Evolutionary conservation across 495 filamentous ascomycete genomes (phyloP), one percentile per base, ranked within the genome.

Genomic region (Lichenothelia convexa): DNA sequence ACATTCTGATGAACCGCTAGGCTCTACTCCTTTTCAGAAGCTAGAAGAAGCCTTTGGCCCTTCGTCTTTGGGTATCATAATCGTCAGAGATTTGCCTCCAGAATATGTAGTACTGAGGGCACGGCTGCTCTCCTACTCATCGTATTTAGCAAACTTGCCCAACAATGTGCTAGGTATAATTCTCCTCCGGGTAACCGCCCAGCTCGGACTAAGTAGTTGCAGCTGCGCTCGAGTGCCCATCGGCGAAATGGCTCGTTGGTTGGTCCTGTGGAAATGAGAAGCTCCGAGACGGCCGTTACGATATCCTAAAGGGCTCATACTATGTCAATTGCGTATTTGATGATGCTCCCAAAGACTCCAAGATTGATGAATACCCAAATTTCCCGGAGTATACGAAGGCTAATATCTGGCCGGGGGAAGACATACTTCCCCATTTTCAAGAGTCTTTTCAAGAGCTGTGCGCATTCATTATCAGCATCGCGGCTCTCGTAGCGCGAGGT

Each of bases 291-390:
- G 83, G 86, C 41, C 75, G 77, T 40, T 81, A 85, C 45, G 89
- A 99, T 48, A 93, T 79, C 4, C 67, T 80, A 8, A 99, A 99
- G 61, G 89, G 89, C 36, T 92, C 83, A 13, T 99, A 80, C 65
- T 99, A 95, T 54, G 77, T 86, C 52, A 94, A 95, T 59, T 93
- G 84, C 56, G 80, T 80, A 35, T 94, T 93, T 64, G 87, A 89
- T 54, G 71, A 86, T 34, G 68, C 48, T 4, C 31, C 34, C 29
- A 29, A 47, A 4, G 46, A 58, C 26, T 45, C 34, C n/a, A 39
- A 36, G 18, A 44, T 42, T 5, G 48, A 52, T 13, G 41, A 53
- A 33, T 67, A 64, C 43, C 57, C 57, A 0, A 43, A 51, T 17
- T 61, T 76, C 19, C 56, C 70, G 0, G 74, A 75, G 44, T 78